Base-by-base conservation (phyloP, 352 stramenopile species). In the Phytophthora sojae region DNA sequence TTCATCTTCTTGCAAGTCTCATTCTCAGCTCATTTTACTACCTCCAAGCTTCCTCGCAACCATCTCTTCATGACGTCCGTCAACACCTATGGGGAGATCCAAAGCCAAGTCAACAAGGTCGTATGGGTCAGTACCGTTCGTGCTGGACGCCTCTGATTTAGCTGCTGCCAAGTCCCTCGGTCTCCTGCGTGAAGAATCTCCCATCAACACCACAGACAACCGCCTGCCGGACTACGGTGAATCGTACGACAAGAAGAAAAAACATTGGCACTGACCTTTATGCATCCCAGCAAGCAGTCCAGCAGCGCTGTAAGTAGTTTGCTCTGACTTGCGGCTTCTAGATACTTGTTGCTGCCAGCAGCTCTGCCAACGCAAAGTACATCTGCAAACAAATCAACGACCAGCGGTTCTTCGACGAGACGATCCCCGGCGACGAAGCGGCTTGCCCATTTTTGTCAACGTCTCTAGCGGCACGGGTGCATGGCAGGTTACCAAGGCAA, bases 341-440 rank as follows among this genome's bases (percentile, higher is more conserved):
- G 42, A 9, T 50, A 4, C 15, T 50, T 23, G 17, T 50, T 23
- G 15, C 6, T 11, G 42, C n/a, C 42, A 50, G 17, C 42, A 12
- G 42, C n/a, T 50, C 42, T 11, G 7, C 42, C 14, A 61, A 50
- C 6, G 14, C 14, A 12, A 30, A 50, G 2, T 57, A 23, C 6
- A 9, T 17, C 3, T 71, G 61, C 37, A 67, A 65, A 26, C 12
- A 14, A 6, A 49, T 75, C 11, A 61, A 64, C 42, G 45, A 39
- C 9, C 60, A 74, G 15, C 60, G 66, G 15, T 62, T 66, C 56
- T 69, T 54, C 14, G 53, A 74, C 29, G 37, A 44, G 5, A 15
- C 44, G 2, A 7, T 45, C 11, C 6, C 4, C n/a, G 1, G 26
- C 14, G 29, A 54, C 2, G 21, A 37, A 23, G 30, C 9, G 52